Percentiles rank a stretch among this genome's conserved stretches.
Conservation (phyloP, 2,329 filamentous ascomycete genomes). For the Pyrenophora teres region DNA sequence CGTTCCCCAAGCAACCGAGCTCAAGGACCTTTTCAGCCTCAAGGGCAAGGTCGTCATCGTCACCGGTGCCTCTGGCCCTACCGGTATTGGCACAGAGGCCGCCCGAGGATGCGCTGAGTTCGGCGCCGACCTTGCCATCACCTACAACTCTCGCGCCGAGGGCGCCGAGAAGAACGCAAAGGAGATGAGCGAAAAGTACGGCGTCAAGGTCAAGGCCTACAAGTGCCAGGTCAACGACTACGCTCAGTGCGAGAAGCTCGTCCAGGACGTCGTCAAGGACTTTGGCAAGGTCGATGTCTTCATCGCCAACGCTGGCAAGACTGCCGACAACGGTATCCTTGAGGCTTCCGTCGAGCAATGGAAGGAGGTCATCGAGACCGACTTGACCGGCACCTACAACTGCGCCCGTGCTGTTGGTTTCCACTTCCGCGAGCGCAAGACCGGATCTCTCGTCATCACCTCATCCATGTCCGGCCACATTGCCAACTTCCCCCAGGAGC, state of each 20-base stretch:
- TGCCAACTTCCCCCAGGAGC: conserved; percentile 80
- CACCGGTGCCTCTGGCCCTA: conserved; percentile 63
- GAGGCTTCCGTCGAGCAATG: conserved; percentile 73
- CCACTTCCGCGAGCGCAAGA: conserved; percentile 71
- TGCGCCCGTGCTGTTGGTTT: conserved; percentile 87
- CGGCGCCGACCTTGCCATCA: conserved; percentile 68
- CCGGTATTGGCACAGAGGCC: conserved; percentile 70
- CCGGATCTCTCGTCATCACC: conserved; percentile 68
- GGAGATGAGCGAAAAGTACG: conserved; percentile 63
- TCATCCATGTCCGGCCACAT: conserved; percentile 79
- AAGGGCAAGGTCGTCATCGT: conserved; percentile 60
- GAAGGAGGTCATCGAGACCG: conserved; percentile 80
- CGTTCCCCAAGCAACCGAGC: conserved; percentile 61
- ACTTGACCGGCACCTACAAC: conserved; percentile 85
- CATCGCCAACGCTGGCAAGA: conserved; percentile 72
- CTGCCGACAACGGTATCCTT: conserved; percentile 69
- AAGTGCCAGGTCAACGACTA: conserved; percentile 65
- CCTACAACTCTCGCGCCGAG: conserved; percentile 65
- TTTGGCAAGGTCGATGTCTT: conserved; percentile 72
- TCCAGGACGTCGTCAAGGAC: conserved; percentile 66
- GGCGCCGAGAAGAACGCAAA: conserved; percentile 70
- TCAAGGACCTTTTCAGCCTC: conserved; percentile 61
- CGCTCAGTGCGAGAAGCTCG: conserved; percentile 61
- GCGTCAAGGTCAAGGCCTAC: conserved; percentile 70
- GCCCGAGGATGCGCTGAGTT: conserved; percentile 68